Evolutionary conservation across 1,284 basidiomycete species (phyloP).

Genomic region (Trametes sp.): DNA sequence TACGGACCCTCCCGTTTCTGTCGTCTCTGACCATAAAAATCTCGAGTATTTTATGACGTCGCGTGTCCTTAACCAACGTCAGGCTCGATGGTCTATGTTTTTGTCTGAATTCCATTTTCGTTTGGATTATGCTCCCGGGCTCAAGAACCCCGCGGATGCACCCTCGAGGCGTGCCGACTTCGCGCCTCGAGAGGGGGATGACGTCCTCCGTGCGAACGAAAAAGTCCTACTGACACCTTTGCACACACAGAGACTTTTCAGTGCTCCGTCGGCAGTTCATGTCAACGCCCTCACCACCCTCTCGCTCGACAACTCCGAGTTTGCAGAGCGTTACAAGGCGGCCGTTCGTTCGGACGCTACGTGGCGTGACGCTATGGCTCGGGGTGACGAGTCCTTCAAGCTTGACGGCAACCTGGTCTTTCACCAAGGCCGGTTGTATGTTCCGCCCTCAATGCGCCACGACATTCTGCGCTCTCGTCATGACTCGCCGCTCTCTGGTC

Average conservation of each 20-base stretch:
- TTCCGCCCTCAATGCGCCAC: constrained; percentile 33
- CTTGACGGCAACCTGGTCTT: constrained; percentile 42
- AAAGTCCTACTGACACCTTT: constrained; percentile 32
- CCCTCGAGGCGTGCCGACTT: constrained; percentile 42
- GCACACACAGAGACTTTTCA: constrained; percentile 31
- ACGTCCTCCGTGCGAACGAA: constrained; percentile 25
- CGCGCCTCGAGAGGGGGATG: constrained; percentile 45
- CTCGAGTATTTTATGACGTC: constrained; percentile 46
- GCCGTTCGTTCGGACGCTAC: constrained; percentile 31
- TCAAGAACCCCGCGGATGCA: constrained; percentile 34
- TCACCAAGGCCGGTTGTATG: constrained; percentile 39
- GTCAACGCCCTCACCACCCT: constrained; percentile 37
- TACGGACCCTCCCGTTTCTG: constrained; percentile 33
- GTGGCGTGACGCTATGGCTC: constrained; percentile 41
- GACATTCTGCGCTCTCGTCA: constrained; percentile 27
- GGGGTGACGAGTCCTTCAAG: constrained; percentile 38
- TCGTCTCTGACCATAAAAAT: constrained; percentile 46
- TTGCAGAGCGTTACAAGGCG: constrained; percentile 27
- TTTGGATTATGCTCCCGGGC: constrained; percentile 44
- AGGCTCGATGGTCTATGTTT: constrained; percentile 50
- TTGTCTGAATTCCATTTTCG: constrained; percentile 41
- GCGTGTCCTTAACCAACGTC: constrained; percentile 45
- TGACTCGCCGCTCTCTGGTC: constrained; percentile 34
- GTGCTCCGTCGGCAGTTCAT: constrained; percentile 5
- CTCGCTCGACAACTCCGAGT: constrained; percentile 40